phyloP scores from a whole-genome alignment of 108 stramenopile genomes.

The Nitzschia sp. region DNA sequence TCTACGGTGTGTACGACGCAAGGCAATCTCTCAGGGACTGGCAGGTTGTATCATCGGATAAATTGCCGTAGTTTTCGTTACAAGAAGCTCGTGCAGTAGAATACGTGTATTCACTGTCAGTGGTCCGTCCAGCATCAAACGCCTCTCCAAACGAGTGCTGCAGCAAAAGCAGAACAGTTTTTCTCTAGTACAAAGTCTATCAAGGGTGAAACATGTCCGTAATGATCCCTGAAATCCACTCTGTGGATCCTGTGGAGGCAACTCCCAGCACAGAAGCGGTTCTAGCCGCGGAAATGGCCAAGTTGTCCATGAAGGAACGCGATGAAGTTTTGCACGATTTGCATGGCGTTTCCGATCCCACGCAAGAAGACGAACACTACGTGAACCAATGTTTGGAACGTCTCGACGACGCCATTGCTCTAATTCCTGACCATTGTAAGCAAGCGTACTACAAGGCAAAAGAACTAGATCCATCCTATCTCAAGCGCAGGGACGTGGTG shows the following conservation, averaged over 20 bases:
- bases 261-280: slow-evolving; percentile 9
- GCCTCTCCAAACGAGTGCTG: too few relatives aligned
- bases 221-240: too few relatives aligned
- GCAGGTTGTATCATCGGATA: too few relatives aligned
- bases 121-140: too few relatives aligned
- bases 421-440: slow-evolving; percentile 13
- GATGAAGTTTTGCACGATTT: slow-evolving; percentile 30
- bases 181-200: too few relatives aligned
- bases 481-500: slow-evolving; percentile 5
- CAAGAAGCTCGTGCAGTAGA: too few relatives aligned
- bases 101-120: too few relatives aligned
- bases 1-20: too few relatives aligned
- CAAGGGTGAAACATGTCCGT: too few relatives aligned
- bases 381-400: background rate
- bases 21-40: too few relatives aligned
- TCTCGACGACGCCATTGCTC: slow-evolving; percentile 10
- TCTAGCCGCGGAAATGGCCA: slow-evolving; percentile 17
- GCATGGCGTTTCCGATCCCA: slow-evolving; percentile 21
- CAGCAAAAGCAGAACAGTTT: too few relatives aligned
- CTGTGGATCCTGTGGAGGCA: slow-evolving; percentile 2
- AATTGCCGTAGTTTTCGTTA: too few relatives aligned
- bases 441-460: slow-evolving; percentile 19
- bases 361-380: slow-evolving; percentile 11
- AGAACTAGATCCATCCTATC: slow-evolving; percentile 8
- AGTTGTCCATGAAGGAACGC: slow-evolving; percentile 30